Evolutionary conservation across 73 alveolate genomes (phyloP).

Genomic region (Breviolum minutum): DNA sequence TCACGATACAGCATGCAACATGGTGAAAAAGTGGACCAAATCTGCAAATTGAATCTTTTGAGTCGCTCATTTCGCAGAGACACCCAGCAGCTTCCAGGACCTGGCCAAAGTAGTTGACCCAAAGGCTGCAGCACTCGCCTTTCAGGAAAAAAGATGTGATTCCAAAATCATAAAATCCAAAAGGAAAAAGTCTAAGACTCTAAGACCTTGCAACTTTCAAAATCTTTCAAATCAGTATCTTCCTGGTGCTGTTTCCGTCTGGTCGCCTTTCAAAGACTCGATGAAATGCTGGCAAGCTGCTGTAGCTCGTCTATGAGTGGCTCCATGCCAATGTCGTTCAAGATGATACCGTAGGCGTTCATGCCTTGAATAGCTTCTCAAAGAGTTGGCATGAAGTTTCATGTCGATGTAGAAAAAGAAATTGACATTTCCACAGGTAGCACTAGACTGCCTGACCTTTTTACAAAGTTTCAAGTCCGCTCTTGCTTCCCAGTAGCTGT

Average conservation of each 20-base stretch:
- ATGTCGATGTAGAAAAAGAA: neutral
- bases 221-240: too few relatives aligned
- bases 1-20: neutral
- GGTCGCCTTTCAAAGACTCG: neutral
- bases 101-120: conserved; percentile 73
- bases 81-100: conserved; percentile 91
- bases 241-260: too few relatives aligned
- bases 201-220: too few relatives aligned
- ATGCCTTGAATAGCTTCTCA: conserved; percentile 5
- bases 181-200: neutral
- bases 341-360: conserved; percentile 82
- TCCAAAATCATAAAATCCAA: neutral
- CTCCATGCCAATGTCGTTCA: conserved; percentile 84
- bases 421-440: neutral
- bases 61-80: neutral
- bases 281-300: neutral
- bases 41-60: neutral
- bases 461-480: neutral
- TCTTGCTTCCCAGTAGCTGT: conserved; percentile 22
- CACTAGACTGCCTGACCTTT: too few relatives aligned
- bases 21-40: too few relatives aligned
- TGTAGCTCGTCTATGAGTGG: conserved; percentile 85
- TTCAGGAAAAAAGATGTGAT: neutral
- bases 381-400: neutral
- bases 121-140: conserved; percentile 82